A percentile compares a stretch with the other conserved stretches of the same genome.
phyloP scores from a whole-genome alignment of 257 asterid species.

The Solanum okadae region DNA sequence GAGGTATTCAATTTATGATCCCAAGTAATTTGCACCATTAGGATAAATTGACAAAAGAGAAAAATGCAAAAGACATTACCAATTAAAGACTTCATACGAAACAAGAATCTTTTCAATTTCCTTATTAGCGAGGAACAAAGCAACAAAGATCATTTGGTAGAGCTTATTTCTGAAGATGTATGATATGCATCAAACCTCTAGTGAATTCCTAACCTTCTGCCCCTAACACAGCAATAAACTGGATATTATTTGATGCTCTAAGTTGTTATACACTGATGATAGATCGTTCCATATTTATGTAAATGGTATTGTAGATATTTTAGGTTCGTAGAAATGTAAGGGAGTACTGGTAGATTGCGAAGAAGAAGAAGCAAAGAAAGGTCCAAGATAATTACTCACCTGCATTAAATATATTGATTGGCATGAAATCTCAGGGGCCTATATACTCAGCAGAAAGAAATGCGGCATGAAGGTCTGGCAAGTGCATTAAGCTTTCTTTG shows the following conservation, averaged over 20 bases:
- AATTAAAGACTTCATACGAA: not conserved
- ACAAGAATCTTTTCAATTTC: not conserved
- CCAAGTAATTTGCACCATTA: constrained; percentile 4
- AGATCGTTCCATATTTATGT: not conserved
- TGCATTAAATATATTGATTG: not conserved
- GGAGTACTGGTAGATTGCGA: not conserved
- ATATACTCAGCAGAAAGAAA: not conserved
- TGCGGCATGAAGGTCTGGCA: not conserved
- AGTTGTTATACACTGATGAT: not conserved
- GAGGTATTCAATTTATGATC: constrained; percentile 17
- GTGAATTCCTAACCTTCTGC: not conserved
- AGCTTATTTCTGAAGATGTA: not conserved
- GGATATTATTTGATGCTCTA: not conserved
- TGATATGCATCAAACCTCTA: not conserved
- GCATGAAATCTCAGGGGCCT: not conserved
- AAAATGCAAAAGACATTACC: not conserved
- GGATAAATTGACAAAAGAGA: constrained; percentile 3
- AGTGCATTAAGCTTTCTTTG: not conserved
- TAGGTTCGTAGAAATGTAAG: not conserved
- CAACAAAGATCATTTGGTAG: not conserved
- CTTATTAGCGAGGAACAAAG: not conserved
- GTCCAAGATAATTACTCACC: not conserved
- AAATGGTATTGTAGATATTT: not conserved
- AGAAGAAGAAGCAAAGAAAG: not conserved
- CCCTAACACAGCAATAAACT: not conserved